Conservation (phyloP, 2,329 filamentous ascomycete genomes). For the Lachnellula arida region DNA sequence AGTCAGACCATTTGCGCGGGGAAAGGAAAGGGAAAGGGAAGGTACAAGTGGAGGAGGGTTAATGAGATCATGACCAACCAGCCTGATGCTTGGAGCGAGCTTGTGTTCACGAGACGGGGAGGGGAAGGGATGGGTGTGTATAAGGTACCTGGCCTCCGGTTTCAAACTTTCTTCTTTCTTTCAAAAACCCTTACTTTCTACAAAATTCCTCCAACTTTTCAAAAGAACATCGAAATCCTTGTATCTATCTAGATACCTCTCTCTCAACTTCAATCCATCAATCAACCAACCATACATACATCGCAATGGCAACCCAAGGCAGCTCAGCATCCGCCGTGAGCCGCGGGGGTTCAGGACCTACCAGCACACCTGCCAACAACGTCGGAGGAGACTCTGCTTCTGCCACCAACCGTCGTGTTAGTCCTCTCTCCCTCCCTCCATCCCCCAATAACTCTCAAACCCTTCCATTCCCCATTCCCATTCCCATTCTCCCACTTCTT, state of each 20-base stretch:
- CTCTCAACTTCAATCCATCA: neutral
- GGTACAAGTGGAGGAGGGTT: neutral
- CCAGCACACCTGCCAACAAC: conserved; percentile 24
- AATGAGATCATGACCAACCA: neutral
- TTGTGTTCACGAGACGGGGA: neutral
- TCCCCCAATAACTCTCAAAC: neutral
- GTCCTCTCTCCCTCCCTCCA: neutral
- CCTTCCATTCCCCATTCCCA: neutral
- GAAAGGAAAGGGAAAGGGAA: neutral
- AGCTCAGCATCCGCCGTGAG: conserved; percentile 12
- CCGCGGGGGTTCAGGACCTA: conserved; percentile 17
- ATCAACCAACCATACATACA: neutral
- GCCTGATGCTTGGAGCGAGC: neutral
- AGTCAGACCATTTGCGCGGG: neutral
- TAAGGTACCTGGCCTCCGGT: too few relatives aligned
- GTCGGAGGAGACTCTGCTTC: conserved; percentile 7
- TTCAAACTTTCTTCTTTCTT: too few relatives aligned
- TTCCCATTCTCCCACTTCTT: too few relatives aligned
- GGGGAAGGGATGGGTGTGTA: neutral
- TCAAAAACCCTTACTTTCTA: too few relatives aligned
- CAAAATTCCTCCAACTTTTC: too few relatives aligned
- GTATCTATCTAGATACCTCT: neutral
- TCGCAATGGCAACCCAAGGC: neutral
- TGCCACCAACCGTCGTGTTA: conserved; percentile 18
- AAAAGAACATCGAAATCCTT: too few relatives aligned